A percentile compares a stretch with the other conserved stretches of the same genome.
Conservation (phyloP, 2,329 filamentous ascomycete species). For the Ascochyta lentis region DNA sequence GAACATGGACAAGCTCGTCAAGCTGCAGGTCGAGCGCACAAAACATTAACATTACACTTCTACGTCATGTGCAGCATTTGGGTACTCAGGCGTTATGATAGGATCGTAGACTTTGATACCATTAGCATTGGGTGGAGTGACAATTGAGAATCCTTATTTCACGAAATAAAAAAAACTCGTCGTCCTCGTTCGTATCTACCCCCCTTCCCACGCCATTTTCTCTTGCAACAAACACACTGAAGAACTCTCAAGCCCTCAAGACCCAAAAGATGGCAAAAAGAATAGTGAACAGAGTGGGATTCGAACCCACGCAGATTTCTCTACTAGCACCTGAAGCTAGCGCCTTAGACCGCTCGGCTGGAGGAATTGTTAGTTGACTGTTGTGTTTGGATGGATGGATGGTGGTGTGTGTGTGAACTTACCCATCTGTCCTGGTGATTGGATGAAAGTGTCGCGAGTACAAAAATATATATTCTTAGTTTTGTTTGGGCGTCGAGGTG, state of each 20-base stretch:
- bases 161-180: too few species aligned
- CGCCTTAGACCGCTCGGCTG: slow-evolving; percentile 32
- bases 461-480: not conserved
- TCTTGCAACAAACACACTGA: too few species aligned
- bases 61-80: not conserved
- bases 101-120: slow-evolving; percentile 16
- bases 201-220: too few species aligned
- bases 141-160: not conserved
- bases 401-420: not conserved
- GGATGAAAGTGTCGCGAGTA: not conserved
- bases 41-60: slow-evolving; percentile 4
- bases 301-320: slow-evolving; percentile 36
- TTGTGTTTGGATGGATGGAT: not conserved
- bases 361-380: not conserved
- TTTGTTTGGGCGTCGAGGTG: not conserved
- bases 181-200: too few species aligned
- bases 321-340: slow-evolving; percentile 41
- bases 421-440: not conserved
- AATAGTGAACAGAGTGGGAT: slow-evolving; percentile 28
- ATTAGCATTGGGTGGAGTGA: slow-evolving; percentile 15
- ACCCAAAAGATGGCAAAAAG: slow-evolving; percentile 1
- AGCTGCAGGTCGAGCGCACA: slow-evolving; percentile 42
- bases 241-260: too few species aligned
- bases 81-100: too few species aligned
- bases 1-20: slow-evolving; percentile 76